Conservation (phyloP, 2,329 filamentous ascomycete genomes). For the Akanthomyces uredinophilus region DNA sequence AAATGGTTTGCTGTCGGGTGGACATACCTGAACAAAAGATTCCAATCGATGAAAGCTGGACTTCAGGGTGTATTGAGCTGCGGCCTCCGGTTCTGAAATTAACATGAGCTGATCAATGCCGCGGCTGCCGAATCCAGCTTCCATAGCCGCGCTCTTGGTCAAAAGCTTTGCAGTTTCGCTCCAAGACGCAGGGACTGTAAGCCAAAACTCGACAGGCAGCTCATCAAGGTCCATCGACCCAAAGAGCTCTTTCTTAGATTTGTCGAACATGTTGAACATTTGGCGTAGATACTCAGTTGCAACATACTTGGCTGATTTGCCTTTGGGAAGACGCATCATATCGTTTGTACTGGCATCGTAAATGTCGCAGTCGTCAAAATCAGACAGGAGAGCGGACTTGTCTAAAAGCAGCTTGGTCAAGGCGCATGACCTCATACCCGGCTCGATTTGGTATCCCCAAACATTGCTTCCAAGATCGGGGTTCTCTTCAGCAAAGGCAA, state of each 20-base stretch:
- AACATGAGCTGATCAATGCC: conserved; percentile 13
- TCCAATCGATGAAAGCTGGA: conserved; percentile 7
- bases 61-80: conserved; percentile 11
- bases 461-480: not conserved
- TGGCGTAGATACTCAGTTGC: not conserved
- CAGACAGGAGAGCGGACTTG: not conserved
- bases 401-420: not conserved
- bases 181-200: conserved; percentile 18
- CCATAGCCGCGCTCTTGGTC: conserved; percentile 11
- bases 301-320: not conserved
- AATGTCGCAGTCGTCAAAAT: not conserved
- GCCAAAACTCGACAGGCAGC: conserved; percentile 15
- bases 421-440: not conserved
- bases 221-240: not conserved
- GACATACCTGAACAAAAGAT: conserved; percentile 48
- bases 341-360: not conserved
- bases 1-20: not conserved
- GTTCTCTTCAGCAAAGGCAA: conserved; percentile 18
- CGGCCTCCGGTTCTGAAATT: conserved; percentile 17
- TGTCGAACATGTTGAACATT: not conserved
- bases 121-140: not conserved
- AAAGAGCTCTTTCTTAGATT: conserved; percentile 5
- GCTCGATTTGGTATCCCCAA: conserved; percentile 8
- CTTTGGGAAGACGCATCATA: not conserved
- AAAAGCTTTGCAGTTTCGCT: conserved; percentile 14